Percentiles rank a stretch among this genome's conserved stretches.
These are phyloP conservation scores for Fusarium sp. DNA, from an alignment of 2,329 filamentous ascomycete genomes.

Conservation along the genomic window DNA sequence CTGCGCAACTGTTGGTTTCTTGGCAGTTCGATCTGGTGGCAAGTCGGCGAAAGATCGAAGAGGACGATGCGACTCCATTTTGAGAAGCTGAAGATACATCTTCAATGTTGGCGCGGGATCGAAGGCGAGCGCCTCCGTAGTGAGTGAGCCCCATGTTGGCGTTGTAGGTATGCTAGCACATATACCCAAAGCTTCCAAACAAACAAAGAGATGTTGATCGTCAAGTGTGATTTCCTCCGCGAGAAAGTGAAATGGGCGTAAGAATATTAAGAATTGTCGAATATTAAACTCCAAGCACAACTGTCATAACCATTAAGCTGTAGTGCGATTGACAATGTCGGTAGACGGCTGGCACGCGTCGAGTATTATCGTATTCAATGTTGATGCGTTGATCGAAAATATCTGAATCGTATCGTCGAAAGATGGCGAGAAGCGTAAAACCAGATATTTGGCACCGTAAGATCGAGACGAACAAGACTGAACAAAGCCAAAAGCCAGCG, in stretches of 20 bases:
- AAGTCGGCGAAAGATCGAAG: constrained; percentile 36
- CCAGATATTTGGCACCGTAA: constrained; percentile 18
- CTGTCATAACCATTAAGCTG: constrained; percentile 42
- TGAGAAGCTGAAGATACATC: constrained; percentile 18
- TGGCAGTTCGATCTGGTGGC: constrained; percentile 42
- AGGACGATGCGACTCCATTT: constrained; percentile 17
- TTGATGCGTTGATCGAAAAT: constrained; percentile 24
- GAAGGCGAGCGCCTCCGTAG: constrained; percentile 42
- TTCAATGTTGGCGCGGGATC: constrained; percentile 46
- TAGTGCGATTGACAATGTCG: constrained; percentile 23
- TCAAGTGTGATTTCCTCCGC: constrained; percentile 26
- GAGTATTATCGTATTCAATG: constrained; percentile 29
- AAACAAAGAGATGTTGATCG: constrained; percentile 19
- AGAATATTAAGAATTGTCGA: constrained; percentile 40
- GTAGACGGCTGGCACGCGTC: constrained; percentile 16
- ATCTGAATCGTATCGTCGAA: constrained; percentile 41
- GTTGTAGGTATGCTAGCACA: constrained; percentile 19
- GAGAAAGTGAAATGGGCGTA: constrained; percentile 16
- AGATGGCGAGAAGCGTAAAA: constrained; percentile 30
- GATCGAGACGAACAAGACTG: constrained; percentile 18
- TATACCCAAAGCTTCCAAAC: constrained; percentile 22
- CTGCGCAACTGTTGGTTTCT: constrained; percentile 64
- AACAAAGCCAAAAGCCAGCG: constrained; percentile 38
- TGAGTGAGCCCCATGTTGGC: constrained; percentile 39
- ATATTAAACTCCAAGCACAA: constrained; percentile 35